These are phyloP conservation scores for Vitellaria paradoxa DNA, from an alignment of 179 eudicot genomes.

Conservation along the genomic window DNA sequence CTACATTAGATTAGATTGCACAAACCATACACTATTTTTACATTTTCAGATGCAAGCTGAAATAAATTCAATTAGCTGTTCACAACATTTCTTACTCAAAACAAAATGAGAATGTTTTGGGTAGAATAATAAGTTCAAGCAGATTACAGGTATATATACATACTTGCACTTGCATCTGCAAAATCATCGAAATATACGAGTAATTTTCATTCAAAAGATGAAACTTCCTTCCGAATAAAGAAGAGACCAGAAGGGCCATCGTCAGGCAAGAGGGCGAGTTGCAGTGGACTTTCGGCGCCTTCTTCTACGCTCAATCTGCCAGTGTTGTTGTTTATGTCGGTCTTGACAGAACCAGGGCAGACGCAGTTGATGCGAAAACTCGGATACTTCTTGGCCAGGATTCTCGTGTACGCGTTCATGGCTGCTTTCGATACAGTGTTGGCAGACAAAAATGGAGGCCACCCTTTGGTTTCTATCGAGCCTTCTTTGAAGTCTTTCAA, in stretches of 20 bases:
- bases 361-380: constrained; percentile 43
- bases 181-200: neutral
- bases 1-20: no score
- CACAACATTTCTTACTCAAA: no score
- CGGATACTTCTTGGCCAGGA: constrained; percentile 24
- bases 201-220: neutral
- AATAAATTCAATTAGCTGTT: no score
- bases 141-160: no score
- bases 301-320: neutral
- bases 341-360: constrained; percentile 60
- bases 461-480: constrained; percentile 30
- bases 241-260: constrained; percentile 53
- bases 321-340: neutral
- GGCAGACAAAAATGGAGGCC: constrained; percentile 38
- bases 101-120: no score
- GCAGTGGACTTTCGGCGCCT: neutral
- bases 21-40: no score
- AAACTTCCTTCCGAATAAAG: constrained; percentile 17
- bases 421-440: constrained; percentile 49
- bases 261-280: constrained; percentile 41
- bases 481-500: constrained; percentile 42
- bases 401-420: constrained; percentile 29
- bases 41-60: no score
- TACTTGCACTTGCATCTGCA: no score
- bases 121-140: no score